Evolutionary conservation across 495 filamentous ascomycete species (phyloP), one percentile per base, ranked within the genome.

Genomic region (Pyrenula massariospora): DNA sequence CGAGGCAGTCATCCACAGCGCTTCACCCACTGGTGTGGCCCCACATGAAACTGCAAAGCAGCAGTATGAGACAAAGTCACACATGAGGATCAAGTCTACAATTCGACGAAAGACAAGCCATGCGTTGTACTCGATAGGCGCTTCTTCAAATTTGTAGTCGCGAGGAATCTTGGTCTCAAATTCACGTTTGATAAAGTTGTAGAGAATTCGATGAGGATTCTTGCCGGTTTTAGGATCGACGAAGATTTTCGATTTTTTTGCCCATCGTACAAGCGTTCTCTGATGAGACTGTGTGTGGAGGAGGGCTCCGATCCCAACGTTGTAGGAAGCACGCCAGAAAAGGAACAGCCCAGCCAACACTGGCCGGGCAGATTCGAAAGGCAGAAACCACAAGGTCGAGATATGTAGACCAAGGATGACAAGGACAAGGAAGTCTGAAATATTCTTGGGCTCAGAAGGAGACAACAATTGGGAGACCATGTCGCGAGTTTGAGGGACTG

Each of bases 391-490:
- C 21, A 91, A 79, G 12, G 82, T 71, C 24, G 84, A 63, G 59
- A 95, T 84, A 62, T 94, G 87, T 23, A 78, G 64, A 36, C 77
- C 87, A 25, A 98, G 74, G 25, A 95, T 78, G n/a, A 79, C 78
- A n/a, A 97, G 75, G 57, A 98, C 89, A 22, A 86, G 60, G 31
- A 83, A 64, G 65, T 98, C 93, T 58, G 89, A 90, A 48, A 94
- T 60, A 63, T 97, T 97, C 74, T 98, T 98, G 2, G 93, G 91
- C 68, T 96, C 83, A 52, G 84, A 87, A n/a, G 93, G 93, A 56
- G 92, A 94, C 58, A 98, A 80, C 20, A 98, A 80, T 68, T 96
- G 93, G 54, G 93, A 94, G 63, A 98, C 93, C 92, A 97, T 97
- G 70, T 98, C 93, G 77, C 96, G 89, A 49, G 93, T 98, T 60